Conservation (phyloP, 2,329 filamentous ascomycete species). For the Fusarium illudens region DNA sequence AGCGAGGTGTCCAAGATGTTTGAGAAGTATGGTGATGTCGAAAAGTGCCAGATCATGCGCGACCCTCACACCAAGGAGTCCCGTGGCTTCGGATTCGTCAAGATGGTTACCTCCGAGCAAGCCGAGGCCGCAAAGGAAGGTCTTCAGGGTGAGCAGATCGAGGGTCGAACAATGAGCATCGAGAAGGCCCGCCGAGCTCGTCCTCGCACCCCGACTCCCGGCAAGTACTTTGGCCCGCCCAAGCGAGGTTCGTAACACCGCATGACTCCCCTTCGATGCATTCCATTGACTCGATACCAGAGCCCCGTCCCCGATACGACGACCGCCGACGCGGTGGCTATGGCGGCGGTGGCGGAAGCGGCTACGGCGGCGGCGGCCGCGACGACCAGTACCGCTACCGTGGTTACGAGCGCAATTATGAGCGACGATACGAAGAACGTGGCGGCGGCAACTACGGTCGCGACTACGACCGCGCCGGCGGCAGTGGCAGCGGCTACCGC, state of each 20-base stretch:
- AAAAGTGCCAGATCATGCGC: slow-evolving; percentile 99
- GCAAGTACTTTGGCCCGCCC: slow-evolving; percentile 98
- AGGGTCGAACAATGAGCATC: slow-evolving; percentile 95
- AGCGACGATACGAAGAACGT: slow-evolving; percentile 58
- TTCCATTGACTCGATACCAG: slow-evolving; percentile 37
- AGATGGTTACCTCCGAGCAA: slow-evolving; percentile 95
- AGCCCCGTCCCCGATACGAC: slow-evolving; percentile 59
- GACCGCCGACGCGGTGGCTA: slow-evolving; percentile 71
- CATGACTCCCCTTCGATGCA: not conserved
- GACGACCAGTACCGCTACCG: slow-evolving; percentile 68
- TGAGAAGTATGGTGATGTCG: slow-evolving; percentile 98
- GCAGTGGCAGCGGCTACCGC: slow-evolving; percentile 58
- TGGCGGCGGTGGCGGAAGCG: slow-evolving; percentile 54
- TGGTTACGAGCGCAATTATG: slow-evolving; percentile 54
- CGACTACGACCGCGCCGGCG: slow-evolving; percentile 62
- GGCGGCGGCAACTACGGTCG: slow-evolving; percentile 55
- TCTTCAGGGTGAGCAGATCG: slow-evolving; percentile 92
- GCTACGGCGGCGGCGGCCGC: slow-evolving; percentile 57
- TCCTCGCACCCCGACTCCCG: slow-evolving; percentile 93
- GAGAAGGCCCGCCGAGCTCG: slow-evolving; percentile 97
- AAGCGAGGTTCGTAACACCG: slow-evolving; percentile 80
- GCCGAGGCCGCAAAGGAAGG: slow-evolving; percentile 97
- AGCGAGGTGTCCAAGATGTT: slow-evolving; percentile 93
- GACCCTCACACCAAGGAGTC: slow-evolving; percentile 99
- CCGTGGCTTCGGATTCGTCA: slow-evolving; percentile 98